These are phyloP conservation scores for Colletotrichum sp. DNA, from an alignment of 2,329 filamentous ascomycete genomes.

Conservation along the genomic window DNA sequence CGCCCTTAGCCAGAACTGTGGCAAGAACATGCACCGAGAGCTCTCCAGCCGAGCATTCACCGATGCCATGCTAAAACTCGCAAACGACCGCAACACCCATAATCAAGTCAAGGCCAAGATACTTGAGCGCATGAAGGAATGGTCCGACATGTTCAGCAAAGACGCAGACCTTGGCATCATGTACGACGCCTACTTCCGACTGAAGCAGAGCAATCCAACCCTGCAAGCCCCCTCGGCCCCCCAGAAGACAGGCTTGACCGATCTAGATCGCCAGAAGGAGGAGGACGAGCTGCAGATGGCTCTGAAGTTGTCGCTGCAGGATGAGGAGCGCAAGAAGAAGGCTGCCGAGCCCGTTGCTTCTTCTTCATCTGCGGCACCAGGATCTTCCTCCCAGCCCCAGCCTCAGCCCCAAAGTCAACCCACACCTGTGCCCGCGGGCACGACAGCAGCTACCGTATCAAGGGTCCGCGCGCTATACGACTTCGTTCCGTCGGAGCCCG, in stretches of 20 bases:
- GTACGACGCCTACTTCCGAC: conserved; percentile 89
- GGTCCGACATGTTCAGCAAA: conserved; percentile 91
- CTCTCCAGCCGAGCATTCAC: conserved; percentile 92
- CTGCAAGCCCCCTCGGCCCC: conserved; percentile 92
- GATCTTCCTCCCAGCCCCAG: conserved; percentile 30
- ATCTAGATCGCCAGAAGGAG: conserved; percentile 89
- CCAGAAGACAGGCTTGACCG: conserved; percentile 89
- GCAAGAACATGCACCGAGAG: conserved; percentile 84
- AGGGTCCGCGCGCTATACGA: conserved; percentile 93
- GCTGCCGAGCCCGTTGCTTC: conserved; percentile 41
- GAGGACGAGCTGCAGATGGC: conserved; percentile 98
- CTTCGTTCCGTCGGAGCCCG: conserved; percentile 91
- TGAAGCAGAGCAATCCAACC: conserved; percentile 86
- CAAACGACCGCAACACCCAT: conserved; percentile 94
- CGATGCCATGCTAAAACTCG: conserved; percentile 87
- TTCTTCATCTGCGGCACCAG: conserved; percentile 35
- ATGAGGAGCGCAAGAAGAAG: conserved; percentile 71
- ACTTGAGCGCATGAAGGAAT: conserved; percentile 93
- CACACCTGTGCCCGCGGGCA: conserved; percentile 75
- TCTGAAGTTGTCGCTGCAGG: conserved; percentile 88
- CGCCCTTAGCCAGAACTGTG: conserved; percentile 91
- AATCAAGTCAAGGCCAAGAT: conserved; percentile 97
- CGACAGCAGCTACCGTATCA: conserved; percentile 94
- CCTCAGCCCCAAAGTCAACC: conserved; percentile 47
- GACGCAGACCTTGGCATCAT: conserved; percentile 96